Evolutionary conservation across 345 rosid species (phyloP), one percentile per base, ranked within the genome.

Genomic region (Erysimum cheiranthoides): DNA sequence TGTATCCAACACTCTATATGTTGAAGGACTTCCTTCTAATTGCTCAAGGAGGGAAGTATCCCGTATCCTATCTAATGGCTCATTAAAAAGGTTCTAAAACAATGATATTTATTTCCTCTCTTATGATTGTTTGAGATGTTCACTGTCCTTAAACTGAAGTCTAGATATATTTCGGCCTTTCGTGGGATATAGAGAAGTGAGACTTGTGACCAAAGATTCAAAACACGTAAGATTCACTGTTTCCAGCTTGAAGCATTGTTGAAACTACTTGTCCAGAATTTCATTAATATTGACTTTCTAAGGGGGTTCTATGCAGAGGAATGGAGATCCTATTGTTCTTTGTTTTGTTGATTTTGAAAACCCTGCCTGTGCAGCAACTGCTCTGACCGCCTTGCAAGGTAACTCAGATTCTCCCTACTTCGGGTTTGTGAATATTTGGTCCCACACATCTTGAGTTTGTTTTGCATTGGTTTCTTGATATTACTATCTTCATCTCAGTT

Each of bases 301-400:
- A 39, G 38, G n/a, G 14, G 10, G 8, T 14, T 54, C 45, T 14
- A 73, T 84, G 90, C 90, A 89, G 98, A 89, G 93, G n/a, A 86
- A 90, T 21, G 94, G 93, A 53, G 96, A 90, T 73, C 92, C 90
- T 61, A 80, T 88, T 70, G 88, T 90, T 65, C 93, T 88, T 64
- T 90, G 96, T 82, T 90, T 90, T 83, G 98, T 93, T 73, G 97
- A 93, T 78, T 90, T 93, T 77, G 79, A 67, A 42, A 83, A 73
- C 80, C 86, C 98, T 43, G 95, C 96, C 9, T 93, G 93, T 74
- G 98, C 98, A 36, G 98, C 95, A 1, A 90, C 96, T 61, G 95
- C 97, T 36, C 77, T 90, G 80, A 89, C 88, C 73, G 91, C 93
- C 39, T 88, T 93, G 84, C 96, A 93, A 90, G 96, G 98, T 93